Evolutionary conservation across 768 basidiomycete species (phyloP).

Genomic region (Tulasnella sp.): DNA sequence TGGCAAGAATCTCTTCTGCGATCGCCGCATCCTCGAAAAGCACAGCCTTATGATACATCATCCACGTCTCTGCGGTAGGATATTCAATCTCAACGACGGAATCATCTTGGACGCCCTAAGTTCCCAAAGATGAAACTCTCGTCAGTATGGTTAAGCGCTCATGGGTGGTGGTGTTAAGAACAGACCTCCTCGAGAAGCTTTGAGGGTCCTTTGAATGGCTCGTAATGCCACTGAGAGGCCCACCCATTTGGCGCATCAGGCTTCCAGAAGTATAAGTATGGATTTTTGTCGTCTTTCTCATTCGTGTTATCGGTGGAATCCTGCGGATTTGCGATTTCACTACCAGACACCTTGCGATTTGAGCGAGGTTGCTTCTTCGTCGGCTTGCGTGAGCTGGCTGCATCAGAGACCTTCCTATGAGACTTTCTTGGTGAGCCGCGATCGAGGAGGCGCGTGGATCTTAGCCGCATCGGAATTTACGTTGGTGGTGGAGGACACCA

Average conservation of each 20-base stretch:
- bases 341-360: too few relatives aligned
- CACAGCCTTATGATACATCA: constrained; percentile 56
- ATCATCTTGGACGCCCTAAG: constrained; percentile 9
- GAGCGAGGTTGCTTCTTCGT: too few relatives aligned
- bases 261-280: constrained; percentile 12
- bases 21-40: constrained; percentile 40
- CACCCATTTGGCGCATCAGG: constrained; percentile 20
- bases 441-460: too few relatives aligned
- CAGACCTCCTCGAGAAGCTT: background rate
- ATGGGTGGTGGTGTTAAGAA: constrained; percentile 6
- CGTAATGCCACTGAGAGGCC: constrained; percentile 34
- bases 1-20: constrained; percentile 35
- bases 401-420: too few relatives aligned
- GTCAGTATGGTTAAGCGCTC: constrained; percentile 19
- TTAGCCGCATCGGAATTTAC: too few relatives aligned
- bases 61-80: constrained; percentile 47
- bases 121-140: constrained; percentile 3
- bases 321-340: too few relatives aligned
- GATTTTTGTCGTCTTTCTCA: too few relatives aligned
- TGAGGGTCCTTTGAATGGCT: constrained; percentile 33
- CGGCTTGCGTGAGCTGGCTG: too few relatives aligned
- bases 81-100: constrained; percentile 29
- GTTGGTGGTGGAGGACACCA: too few relatives aligned
- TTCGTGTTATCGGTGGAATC: too few relatives aligned
- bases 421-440: too few relatives aligned